Evolutionary conservation across 495 filamentous ascomycete species (phyloP).

Genomic region (Penicillium ochrochloron): DNA sequence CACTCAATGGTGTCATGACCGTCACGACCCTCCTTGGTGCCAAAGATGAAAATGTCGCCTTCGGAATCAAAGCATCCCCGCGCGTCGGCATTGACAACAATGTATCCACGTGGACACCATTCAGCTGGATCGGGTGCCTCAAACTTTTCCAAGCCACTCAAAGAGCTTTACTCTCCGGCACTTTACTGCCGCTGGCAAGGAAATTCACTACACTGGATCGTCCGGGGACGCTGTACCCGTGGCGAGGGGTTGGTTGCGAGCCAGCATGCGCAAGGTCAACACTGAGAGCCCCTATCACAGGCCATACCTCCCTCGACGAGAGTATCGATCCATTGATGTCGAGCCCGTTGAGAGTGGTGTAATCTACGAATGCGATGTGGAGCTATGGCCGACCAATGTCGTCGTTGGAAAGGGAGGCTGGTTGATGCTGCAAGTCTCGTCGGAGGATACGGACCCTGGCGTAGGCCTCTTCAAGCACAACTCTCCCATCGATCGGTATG

Average conservation of each 20-base stretch:
- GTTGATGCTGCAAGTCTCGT: conserved; percentile 56
- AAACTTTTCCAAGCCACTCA: no score
- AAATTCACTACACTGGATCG: conserved; percentile 63
- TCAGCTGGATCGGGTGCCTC: no score
- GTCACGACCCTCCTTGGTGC: no score
- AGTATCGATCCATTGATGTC: conserved; percentile 51
- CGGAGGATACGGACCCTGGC: conserved; percentile 51
- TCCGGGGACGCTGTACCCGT: conserved; percentile 45
- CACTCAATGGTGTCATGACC: no score
- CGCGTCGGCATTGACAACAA: no score
- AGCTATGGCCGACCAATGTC: conserved; percentile 67
- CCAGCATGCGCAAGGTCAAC: conserved; percentile 51
- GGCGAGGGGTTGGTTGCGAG: conserved; percentile 43
- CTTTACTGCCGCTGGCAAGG: conserved; percentile 49
- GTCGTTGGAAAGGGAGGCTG: conserved; percentile 54
- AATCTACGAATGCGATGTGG: conserved; percentile 61
- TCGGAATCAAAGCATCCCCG: no score
- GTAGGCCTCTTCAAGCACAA: neutral
- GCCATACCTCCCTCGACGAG: conserved; percentile 53
- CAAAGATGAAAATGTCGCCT: no score
- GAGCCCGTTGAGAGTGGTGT: conserved; percentile 50
- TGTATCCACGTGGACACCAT: no score
- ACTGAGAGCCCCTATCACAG: conserved; percentile 46
- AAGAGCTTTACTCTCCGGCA: no score
- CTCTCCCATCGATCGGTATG: neutral